Conservation (phyloP, 1,139 yeast species). For the Candida mesenterica region DNA sequence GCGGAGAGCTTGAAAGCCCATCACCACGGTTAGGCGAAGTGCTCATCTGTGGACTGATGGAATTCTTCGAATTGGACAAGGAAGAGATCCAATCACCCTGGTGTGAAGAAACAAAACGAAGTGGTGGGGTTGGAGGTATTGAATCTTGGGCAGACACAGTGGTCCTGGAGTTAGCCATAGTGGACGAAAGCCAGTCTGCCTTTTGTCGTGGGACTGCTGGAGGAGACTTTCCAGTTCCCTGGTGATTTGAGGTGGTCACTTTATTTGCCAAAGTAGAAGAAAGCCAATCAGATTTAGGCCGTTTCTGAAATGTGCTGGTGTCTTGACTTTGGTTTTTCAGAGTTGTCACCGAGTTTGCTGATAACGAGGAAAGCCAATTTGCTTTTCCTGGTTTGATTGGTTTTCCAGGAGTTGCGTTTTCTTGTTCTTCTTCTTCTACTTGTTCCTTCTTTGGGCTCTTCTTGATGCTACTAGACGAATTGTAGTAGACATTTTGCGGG, state of each 20-base stretch:
- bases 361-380: conserved; percentile 11
- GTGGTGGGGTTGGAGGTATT: conserved; percentile 2
- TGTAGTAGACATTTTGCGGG: conserved; percentile 16
- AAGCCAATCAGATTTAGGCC: conserved; percentile 18
- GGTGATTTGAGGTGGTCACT: conserved; percentile 11
- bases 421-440: neutral
- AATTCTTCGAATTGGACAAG: conserved; percentile 15
- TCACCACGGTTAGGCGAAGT: conserved; percentile 6
- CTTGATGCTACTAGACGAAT: conserved; percentile 12
- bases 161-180: conserved; percentile 13
- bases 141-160: conserved; percentile 10
- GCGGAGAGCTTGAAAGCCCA: conserved; percentile 1
- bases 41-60: conserved; percentile 10
- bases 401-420: conserved; percentile 5
- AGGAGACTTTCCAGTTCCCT: conserved; percentile 5
- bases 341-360: conserved; percentile 8
- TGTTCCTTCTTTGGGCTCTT: conserved; percentile 1
- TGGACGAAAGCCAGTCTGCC: conserved; percentile 17
- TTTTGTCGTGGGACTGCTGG: conserved; percentile 12
- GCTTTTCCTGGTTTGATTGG: conserved; percentile 13
- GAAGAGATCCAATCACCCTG: conserved; percentile 16
- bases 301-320: neutral
- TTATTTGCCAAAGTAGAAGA: conserved; percentile 16
- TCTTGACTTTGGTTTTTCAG: conserved; percentile 2
- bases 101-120: conserved; percentile 5